Evolutionary conservation across 192 early-diverging fungal genomes (phyloP).

Genomic region (Backusella tarrabulga): DNA sequence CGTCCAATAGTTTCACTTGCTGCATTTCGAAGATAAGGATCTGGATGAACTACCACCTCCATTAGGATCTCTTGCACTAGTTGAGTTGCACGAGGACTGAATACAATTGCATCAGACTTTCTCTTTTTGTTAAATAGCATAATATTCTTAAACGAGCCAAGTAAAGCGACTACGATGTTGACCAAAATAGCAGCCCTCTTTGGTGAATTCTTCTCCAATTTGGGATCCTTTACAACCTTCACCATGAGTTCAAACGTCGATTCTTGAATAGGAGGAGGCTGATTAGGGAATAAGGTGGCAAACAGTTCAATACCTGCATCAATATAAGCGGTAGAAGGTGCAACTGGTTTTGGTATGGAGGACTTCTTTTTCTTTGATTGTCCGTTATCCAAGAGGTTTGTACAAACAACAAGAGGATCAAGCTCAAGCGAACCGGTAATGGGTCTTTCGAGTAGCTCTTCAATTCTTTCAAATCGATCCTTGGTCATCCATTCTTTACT

Average conservation of each 20-base stretch:
- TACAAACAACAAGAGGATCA: constrained; percentile 58
- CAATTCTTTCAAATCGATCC: constrained; percentile 35
- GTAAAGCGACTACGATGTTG: constrained; percentile 74
- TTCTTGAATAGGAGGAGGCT: constrained; percentile 71
- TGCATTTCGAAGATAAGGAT: constrained; percentile 67
- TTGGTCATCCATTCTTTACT: constrained; percentile 45
- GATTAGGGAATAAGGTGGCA: constrained; percentile 67
- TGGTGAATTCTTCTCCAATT: constrained; percentile 65
- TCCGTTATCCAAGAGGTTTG: constrained; percentile 29
- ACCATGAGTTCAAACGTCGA: constrained; percentile 73
- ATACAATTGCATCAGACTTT: background rate
- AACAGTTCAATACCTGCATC: constrained; percentile 82
- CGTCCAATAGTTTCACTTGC: constrained; percentile 84
- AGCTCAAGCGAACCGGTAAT: constrained; percentile 60
- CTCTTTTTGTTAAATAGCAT: constrained; percentile 20
- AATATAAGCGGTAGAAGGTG: constrained; percentile 59
- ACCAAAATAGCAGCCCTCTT: constrained; percentile 76
- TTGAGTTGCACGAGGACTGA: constrained; percentile 17
- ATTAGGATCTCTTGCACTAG: constrained; percentile 39
- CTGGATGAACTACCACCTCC: constrained; percentile 69
- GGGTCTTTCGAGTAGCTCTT: constrained; percentile 54
- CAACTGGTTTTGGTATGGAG: constrained; percentile 43
- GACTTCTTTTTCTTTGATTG: constrained; percentile 9
- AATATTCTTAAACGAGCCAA: constrained; percentile 65
- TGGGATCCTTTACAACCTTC: constrained; percentile 58